Percentiles rank a stretch among this genome's conserved stretches.
phyloP scores from a whole-genome alignment of 495 filamentous ascomycete genomes.

The Poronia punctata region DNA sequence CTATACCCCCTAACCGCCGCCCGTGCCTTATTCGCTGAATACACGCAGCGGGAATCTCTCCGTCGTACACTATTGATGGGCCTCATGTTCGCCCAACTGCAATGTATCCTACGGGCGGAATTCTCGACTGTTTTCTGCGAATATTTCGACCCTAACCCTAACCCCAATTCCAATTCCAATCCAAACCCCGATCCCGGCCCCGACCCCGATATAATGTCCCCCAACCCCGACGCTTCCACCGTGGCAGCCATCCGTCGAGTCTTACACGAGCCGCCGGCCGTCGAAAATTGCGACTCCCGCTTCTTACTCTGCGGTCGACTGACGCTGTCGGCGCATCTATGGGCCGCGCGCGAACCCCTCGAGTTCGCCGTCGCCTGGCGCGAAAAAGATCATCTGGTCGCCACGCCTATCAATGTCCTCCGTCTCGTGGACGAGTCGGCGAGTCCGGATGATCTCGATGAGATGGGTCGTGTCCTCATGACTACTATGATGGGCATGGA shows the following conservation, averaged over 20 bases:
- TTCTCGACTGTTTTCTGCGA: background rate
- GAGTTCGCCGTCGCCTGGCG: constrained; percentile 45
- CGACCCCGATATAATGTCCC: too few species aligned
- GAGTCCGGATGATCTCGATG: constrained; percentile 39
- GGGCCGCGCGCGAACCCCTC: constrained; percentile 35
- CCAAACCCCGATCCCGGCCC: background rate
- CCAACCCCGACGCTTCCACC: constrained; percentile 1
- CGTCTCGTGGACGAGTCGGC: constrained; percentile 24
- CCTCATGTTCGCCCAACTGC: constrained; percentile 33
- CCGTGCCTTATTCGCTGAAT: constrained; percentile 35
- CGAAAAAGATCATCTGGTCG: constrained; percentile 37
- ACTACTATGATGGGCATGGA: constrained; percentile 37
- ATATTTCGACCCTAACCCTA: background rate
- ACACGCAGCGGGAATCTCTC: constrained; percentile 42
- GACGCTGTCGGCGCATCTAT: constrained; percentile 42
- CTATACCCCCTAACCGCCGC: constrained; percentile 30
- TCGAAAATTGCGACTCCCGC: constrained; percentile 26
- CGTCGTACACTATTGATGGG: constrained; percentile 39
- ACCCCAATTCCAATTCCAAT: background rate
- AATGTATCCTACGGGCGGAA: constrained; percentile 26
- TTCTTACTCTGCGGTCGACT: constrained; percentile 32
- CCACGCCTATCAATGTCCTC: constrained; percentile 21
- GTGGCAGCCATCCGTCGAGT: background rate
- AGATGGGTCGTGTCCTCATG: constrained; percentile 40
- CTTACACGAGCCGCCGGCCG: background rate